Evolutionary conservation across 2,329 filamentous ascomycete genomes (phyloP).

Genomic region (Periconia sp.): DNA sequence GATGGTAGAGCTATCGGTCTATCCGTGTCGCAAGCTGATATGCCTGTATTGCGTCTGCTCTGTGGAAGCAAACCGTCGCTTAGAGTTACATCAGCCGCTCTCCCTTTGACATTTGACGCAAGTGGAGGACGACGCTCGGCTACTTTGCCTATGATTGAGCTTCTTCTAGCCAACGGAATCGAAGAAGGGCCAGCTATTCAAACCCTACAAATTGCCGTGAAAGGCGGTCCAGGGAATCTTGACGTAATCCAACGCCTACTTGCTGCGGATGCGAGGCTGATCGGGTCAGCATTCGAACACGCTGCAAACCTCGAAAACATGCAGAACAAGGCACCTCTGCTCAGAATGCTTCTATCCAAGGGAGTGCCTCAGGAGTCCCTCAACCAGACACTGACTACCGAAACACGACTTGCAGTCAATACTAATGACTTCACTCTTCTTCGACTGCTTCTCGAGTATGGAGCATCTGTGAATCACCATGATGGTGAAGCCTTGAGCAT

Average conservation of each 20-base stretch:
- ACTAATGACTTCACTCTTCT: conserved; percentile 31
- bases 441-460: conserved; percentile 35
- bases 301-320: conserved; percentile 27
- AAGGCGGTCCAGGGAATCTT: conserved; percentile 36
- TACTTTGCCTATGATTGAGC: conserved; percentile 33
- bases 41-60: conserved; percentile 31
- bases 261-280: conserved; percentile 24
- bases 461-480: conserved; percentile 56
- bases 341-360: conserved; percentile 30
- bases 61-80: conserved; percentile 27
- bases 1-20: conserved; percentile 29
- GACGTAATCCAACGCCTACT: conserved; percentile 40
- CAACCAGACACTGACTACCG: conserved; percentile 32
- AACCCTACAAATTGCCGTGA: conserved; percentile 33
- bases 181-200: conserved; percentile 29
- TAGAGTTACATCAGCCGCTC: conserved; percentile 27
- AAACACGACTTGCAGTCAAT: conserved; percentile 26
- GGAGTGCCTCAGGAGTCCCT: conserved; percentile 36
- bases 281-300: conserved; percentile 34
- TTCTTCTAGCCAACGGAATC: conserved; percentile 29
- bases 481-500: conserved; percentile 61
- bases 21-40: conserved; percentile 36
- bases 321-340: conserved; percentile 31
- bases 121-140: conserved; percentile 26
- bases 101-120: conserved; percentile 36